These are phyloP conservation scores for Fusarium austroafricanum DNA, from an alignment of 2,329 filamentous ascomycete genomes.

Conservation along the genomic window DNA sequence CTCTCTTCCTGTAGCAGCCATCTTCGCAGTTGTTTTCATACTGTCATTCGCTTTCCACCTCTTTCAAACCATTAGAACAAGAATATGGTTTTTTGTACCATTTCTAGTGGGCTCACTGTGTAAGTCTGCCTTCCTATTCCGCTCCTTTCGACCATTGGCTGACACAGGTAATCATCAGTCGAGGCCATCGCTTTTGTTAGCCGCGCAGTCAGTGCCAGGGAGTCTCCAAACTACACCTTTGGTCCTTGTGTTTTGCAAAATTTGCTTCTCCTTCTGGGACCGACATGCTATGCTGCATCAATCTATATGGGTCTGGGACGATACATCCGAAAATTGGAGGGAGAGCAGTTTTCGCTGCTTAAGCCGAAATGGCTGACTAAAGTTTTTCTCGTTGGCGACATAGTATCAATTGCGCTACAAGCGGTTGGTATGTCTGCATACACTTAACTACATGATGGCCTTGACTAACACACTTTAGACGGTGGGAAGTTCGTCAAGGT, in stretches of 20 bases:
- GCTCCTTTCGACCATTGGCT: no score
- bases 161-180: no score
- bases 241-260: not conserved
- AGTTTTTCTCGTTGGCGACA: slow-evolving; percentile 1
- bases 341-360: not conserved
- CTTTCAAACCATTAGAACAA: not conserved
- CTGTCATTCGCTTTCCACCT: not conserved
- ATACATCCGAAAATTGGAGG: not conserved
- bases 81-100: slow-evolving; percentile 1
- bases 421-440: not conserved
- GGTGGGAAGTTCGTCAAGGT: not conserved
- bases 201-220: no score
- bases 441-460: no score
- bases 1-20: not conserved
- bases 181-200: no score
- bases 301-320: slow-evolving; percentile 12
- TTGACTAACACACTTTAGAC: not conserved
- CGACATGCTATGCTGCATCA: slow-evolving; percentile 2
- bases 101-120: not conserved
- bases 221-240: not conserved
- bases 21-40: not conserved
- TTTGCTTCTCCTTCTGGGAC: slow-evolving; percentile 1
- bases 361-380: slow-evolving; percentile 1
- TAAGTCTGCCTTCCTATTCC: no score
- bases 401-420: not conserved